These are phyloP conservation scores for Entamoeba dispar DNA, from an alignment of 208 protist species.

Conservation along the genomic window DNA sequence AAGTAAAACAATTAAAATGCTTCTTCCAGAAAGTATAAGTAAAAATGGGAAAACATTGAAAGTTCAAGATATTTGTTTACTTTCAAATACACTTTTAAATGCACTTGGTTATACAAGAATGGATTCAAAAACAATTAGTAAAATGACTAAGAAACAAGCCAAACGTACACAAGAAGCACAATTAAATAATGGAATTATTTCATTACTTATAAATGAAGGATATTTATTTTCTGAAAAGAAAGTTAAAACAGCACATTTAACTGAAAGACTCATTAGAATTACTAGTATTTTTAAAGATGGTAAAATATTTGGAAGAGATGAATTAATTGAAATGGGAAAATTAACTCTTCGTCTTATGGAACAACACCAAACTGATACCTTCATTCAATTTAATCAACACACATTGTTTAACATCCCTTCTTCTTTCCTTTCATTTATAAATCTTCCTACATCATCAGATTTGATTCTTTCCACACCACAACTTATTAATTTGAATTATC, in stretches of 20 bases:
- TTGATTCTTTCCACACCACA: too few species aligned
- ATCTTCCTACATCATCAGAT: too few species aligned
- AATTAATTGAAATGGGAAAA: neutral
- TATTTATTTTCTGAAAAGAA: neutral
- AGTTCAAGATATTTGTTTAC: neutral
- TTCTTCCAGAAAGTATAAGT: neutral
- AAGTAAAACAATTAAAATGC: neutral
- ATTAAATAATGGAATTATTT: neutral
- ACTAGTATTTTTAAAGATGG: neutral
- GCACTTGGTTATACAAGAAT: neutral
- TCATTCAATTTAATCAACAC: too few species aligned
- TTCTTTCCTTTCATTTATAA: too few species aligned
- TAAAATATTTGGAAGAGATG: neutral
- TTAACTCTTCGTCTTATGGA: neutral
- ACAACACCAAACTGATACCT: too few species aligned
- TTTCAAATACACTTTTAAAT: neutral
- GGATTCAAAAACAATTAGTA: neutral
- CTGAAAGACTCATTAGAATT: neutral
- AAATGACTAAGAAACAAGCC: neutral
- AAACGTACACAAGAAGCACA: neutral
- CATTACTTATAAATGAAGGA: neutral
- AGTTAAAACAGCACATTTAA: neutral
- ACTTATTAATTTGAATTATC: too few species aligned
- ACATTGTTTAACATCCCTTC: too few species aligned
- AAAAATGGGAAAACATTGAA: neutral